phyloP scores from a whole-genome alignment of 139 green algal species.

The Asterochloris sp. region DNA sequence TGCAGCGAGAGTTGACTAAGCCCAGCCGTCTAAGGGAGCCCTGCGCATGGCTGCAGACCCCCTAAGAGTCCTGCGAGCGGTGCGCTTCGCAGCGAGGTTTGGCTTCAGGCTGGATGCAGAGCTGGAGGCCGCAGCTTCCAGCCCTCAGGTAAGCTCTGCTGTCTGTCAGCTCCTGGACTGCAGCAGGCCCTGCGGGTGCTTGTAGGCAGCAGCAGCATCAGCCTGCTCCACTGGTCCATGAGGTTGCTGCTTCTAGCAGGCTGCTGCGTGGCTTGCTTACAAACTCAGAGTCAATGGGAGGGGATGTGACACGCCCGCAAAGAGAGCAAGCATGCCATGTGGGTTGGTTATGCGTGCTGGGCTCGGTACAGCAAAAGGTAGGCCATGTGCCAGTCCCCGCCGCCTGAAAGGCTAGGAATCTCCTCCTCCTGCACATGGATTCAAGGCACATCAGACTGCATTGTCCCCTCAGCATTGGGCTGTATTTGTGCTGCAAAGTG shows the following conservation, averaged over 20 bases:
- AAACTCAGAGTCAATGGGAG: no score
- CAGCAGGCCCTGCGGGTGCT: no score
- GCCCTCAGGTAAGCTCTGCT: constrained; percentile 63
- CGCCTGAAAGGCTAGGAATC: constrained; percentile 81
- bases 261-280: no score
- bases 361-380: constrained; percentile 91
- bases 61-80: constrained; percentile 39
- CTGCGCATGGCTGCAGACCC: neutral
- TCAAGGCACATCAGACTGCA: constrained; percentile 10
- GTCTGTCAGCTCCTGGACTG: no score
- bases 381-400: constrained; percentile 97
- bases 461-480: no score
- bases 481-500: no score
- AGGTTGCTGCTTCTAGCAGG: no score
- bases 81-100: constrained; percentile 88
- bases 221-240: no score
- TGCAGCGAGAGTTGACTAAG: neutral
- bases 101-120: constrained; percentile 77
- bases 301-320: no score
- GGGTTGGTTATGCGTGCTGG: constrained; percentile 17
- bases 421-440: constrained; percentile 84
- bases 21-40: neutral
- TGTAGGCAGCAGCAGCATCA: no score
- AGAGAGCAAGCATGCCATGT: no score
- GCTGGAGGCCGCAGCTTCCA: constrained; percentile 69